Base-by-base conservation (phyloP, 2,329 filamentous ascomycete genomes). In the Colletotrichum sp. region DNA sequence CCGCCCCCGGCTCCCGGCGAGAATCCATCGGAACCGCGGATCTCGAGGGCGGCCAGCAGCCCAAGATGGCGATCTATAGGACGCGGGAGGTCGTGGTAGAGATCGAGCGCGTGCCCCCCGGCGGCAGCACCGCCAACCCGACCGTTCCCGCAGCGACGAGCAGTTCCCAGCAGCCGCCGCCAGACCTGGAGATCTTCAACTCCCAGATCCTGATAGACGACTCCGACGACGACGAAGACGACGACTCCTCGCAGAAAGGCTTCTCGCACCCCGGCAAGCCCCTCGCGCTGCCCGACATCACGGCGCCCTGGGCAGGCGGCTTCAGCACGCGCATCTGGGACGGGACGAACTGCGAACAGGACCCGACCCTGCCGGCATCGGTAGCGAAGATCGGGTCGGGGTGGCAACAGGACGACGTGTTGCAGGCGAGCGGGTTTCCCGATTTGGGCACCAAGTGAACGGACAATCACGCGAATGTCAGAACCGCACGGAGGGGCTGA, bases 301-400 rank as follows among this genome's bases (percentile, higher is more conserved):
- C 73, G 24, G 70, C 70, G 13, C 74, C 74, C 4, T 76, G 74
- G 74, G 74, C 74, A 6, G 49, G 66, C 28, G 49, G 65, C 18
- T 76, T 76, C 71, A 73, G 74, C 59, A 73, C 74, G 8, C 60
- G 66, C 55, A 76, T 76, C 1, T 76, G 74, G 74, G 74, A 76
- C 34, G 74, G 74, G 32, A 76, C 74, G 64, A 74, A 69, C 13
- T 76, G 64, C 44, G 74, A 76, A 44, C 69, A 76, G 59, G 64
- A 74, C 44, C 74, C 64, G n/a, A 32, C 65, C 18, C 32, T 76
- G 34, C 74, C 74, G 24, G 28, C 70, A 2, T 69, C 70, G 13
- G 59, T 69, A 12, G 70, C 74, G 26, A 76, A 76, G 21, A 64
- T 69, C 18, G 70, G 64, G 10, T 64, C 65, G 21, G 60, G 60